Evolutionary conservation across 2,329 filamentous ascomycete genomes (phyloP).

Genomic region (Xylariaceae sp.): DNA sequence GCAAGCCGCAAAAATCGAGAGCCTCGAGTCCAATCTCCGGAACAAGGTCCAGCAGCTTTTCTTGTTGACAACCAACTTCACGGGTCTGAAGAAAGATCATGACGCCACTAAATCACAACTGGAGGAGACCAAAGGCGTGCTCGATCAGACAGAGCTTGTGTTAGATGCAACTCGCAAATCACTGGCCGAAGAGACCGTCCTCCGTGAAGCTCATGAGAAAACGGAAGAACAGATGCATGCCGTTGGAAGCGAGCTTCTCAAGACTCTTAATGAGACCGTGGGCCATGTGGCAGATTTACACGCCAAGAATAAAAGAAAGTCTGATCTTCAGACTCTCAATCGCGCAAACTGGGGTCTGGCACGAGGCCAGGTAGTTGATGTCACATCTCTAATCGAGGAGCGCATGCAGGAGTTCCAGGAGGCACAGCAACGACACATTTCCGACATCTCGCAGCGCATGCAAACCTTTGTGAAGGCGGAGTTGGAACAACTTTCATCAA

Average conservation of each 20-base stretch:
- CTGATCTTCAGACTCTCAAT: constrained; percentile 76
- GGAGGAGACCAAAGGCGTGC: constrained; percentile 71
- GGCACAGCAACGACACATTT: constrained; percentile 67
- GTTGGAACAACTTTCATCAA: constrained; percentile 62
- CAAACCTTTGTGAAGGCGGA: constrained; percentile 71
- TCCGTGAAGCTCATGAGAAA: constrained; percentile 77
- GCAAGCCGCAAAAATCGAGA: constrained; percentile 85
- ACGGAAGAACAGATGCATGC: constrained; percentile 73
- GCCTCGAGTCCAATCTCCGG: constrained; percentile 80
- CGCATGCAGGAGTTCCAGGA: constrained; percentile 67
- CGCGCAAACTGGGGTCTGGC: constrained; percentile 72
- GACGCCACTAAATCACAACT: constrained; percentile 68
- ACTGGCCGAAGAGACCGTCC: constrained; percentile 70
- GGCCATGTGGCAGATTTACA: constrained; percentile 75
- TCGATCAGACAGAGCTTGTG: constrained; percentile 84
- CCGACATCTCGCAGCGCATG: constrained; percentile 65
- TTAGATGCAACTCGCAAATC: constrained; percentile 69
- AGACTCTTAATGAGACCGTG: constrained; percentile 71
- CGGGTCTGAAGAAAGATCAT: constrained; percentile 82
- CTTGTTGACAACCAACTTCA: constrained; percentile 78
- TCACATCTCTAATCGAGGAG: constrained; percentile 71
- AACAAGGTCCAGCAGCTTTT: constrained; percentile 95
- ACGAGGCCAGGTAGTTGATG: constrained; percentile 67
- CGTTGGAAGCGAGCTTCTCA: constrained; percentile 71
- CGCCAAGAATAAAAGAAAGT: constrained; percentile 80